These are phyloP conservation scores for Tylopilus rubrobrunneus DNA, from an alignment of 768 basidiomycete species.

Conservation along the genomic window DNA sequence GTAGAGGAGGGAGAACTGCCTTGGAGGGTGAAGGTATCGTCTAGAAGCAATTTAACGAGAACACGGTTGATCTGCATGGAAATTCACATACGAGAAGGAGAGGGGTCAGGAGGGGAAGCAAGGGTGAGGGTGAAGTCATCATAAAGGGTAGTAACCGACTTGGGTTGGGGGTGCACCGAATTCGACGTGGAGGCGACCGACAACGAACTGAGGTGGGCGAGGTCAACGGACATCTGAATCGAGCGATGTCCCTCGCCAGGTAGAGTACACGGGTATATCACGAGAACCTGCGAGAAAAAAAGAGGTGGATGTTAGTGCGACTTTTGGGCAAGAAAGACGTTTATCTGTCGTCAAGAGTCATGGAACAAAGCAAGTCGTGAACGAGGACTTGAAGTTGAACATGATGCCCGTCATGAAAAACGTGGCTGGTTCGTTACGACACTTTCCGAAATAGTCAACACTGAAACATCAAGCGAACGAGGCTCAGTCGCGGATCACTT, in stretches of 20 bases:
- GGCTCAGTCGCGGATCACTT: no score
- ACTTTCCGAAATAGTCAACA: constrained; percentile 9
- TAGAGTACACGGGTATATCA: constrained; percentile 17
- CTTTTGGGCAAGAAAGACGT: constrained; percentile 15
- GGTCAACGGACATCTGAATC: constrained; percentile 23
- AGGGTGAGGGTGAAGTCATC: constrained; percentile 16
- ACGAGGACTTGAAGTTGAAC: constrained; percentile 23
- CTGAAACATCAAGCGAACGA: no score
- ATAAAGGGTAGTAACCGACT: constrained; percentile 15
- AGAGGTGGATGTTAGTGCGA: constrained; percentile 1
- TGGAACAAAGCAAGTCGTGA: constrained; percentile 28
- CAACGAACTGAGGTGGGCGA: constrained; percentile 13
- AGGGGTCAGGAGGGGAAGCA: not conserved
- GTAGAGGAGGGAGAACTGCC: constrained; percentile 28
- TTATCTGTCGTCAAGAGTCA: constrained; percentile 28
- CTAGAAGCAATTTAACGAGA: constrained; percentile 28
- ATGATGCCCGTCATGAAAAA: constrained; percentile 19
- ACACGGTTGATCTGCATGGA: constrained; percentile 22
- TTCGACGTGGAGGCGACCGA: constrained; percentile 17
- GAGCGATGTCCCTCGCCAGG: not conserved
- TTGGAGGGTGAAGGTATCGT: constrained; percentile 11
- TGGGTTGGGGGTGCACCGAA: constrained; percentile 8
- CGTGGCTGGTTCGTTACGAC: constrained; percentile 30
- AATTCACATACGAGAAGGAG: constrained; percentile 20
- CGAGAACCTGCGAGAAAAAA: constrained; percentile 5